Base-by-base conservation (phyloP, 805 yeast genomes). In the Tetrapisispora nanseiensis region DNA sequence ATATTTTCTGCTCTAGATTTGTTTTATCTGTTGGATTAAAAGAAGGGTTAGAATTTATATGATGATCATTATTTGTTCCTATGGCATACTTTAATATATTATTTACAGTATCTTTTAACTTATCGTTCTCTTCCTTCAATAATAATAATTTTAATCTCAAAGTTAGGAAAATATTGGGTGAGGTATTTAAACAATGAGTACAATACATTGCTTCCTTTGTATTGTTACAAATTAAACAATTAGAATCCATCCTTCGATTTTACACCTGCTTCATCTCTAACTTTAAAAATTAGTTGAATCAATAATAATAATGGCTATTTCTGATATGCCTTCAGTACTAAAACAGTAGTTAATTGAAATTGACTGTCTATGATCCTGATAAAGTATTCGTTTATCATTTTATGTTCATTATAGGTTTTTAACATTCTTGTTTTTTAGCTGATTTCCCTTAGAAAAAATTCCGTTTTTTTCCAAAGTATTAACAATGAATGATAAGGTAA, bases 141-240 rank as follows among this genome's bases (percentile, higher is more conserved):
- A 39, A 24, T 12, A 51, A 27, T 15, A 56, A 45, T 28, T 53
- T 45, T 8, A 58, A 23, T 32, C 45, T 50, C 24, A 46, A 40
- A 33, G 46, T 45, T 19, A 53, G 32, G 23, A 56, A 37, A 19
- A 57, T 29, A 15, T 40, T 42, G 7, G 63, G 63, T 20, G 59
- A 54, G 23, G 51, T 48, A 33, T 49, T 56, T 27, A 58, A 40
- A 41, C 63, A 58, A 45, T 55, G 59, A 4, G 52, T 37, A 41
- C 63, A 58, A 19, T 49, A 55, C 46, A 54, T 44, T 6, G 35
- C 43, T 26, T 47, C 42, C 6, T 47, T 42, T 27, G 47, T 45
- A 16, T 53, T 46, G 27, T 43, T 45, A 38, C 62, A 57, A 8
- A 51, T 37, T 16, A 48, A 46, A 35, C 63, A 56, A 28, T 42